These are phyloP conservation scores for Neospermospora avenae DNA, from an alignment of 2,329 filamentous ascomycete genomes.

Conservation along the genomic window DNA sequence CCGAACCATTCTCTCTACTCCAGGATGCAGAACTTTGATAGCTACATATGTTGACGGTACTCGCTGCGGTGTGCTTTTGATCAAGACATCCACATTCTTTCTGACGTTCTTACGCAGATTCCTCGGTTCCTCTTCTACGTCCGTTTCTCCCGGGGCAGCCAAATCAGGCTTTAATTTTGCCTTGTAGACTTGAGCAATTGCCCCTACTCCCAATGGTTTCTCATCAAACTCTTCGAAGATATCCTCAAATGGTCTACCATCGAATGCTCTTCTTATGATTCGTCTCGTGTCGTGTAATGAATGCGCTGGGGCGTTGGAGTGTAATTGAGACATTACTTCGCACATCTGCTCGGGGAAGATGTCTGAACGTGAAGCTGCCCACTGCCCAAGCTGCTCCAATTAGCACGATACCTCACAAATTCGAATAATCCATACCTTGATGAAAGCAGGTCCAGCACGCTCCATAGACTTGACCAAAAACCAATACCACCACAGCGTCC, in stretches of 20 bases:
- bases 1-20: slow-evolving; percentile 85
- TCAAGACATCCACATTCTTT: slow-evolving; percentile 77
- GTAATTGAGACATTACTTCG: slow-evolving; percentile 86
- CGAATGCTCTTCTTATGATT: slow-evolving; percentile 79
- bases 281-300: slow-evolving; percentile 74
- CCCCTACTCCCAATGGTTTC: slow-evolving; percentile 84
- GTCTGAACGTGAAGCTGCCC: slow-evolving; percentile 93
- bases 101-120: slow-evolving; percentile 67
- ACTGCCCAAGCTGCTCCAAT: slow-evolving; percentile 75
- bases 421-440: slow-evolving; percentile 62
- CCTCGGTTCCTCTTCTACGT: slow-evolving; percentile 49
- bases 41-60: slow-evolving; percentile 92
- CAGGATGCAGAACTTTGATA: slow-evolving; percentile 91
- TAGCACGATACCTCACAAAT: slow-evolving; percentile 15
- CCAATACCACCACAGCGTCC: slow-evolving; percentile 91
- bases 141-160: slow-evolving; percentile 57
- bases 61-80: slow-evolving; percentile 81
- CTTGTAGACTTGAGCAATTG: slow-evolving; percentile 97
- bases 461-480: slow-evolving; percentile 91
- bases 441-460: slow-evolving; percentile 88
- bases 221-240: slow-evolving; percentile 97
- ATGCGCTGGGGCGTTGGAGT: slow-evolving; percentile 92
- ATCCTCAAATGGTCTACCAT: slow-evolving; percentile 74
- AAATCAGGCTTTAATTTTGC: slow-evolving; percentile 83
- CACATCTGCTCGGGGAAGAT: slow-evolving; percentile 96